These are phyloP conservation scores for Candida tibetensis DNA, from an alignment of 805 yeast genomes.

Conservation along the genomic window DNA sequence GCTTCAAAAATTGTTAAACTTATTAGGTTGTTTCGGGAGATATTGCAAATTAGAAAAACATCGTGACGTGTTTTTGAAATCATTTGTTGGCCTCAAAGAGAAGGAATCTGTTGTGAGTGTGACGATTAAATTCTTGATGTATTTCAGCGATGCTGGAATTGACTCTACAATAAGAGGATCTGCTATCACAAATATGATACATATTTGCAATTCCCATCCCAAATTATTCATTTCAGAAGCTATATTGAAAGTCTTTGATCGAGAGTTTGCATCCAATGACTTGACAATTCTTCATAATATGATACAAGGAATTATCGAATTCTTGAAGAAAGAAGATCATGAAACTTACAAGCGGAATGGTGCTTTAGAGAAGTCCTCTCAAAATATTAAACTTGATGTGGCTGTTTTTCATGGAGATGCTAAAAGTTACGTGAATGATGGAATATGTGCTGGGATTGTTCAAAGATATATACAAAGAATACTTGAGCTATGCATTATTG, in stretches of 20 bases:
- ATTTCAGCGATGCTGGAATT: constrained; percentile 43
- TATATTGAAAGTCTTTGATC: constrained; percentile 51
- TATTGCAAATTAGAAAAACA: constrained; percentile 58
- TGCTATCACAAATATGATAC: constrained; percentile 57
- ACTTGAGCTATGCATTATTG: constrained; percentile 46
- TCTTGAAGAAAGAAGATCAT: constrained; percentile 56
- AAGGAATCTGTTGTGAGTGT: constrained; percentile 58
- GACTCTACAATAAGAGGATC: constrained; percentile 40
- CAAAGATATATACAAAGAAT: constrained; percentile 57
- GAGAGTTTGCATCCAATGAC: constrained; percentile 40
- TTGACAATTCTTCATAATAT: constrained; percentile 48
- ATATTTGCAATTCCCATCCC: constrained; percentile 61
- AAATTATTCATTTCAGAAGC: constrained; percentile 60
- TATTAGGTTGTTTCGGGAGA: constrained; percentile 71
- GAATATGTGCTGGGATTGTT: constrained; percentile 69
- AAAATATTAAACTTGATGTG: constrained; percentile 37
- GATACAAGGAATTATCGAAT: constrained; percentile 54
- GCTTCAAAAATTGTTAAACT: constrained; percentile 53
- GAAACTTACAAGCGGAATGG: constrained; percentile 42
- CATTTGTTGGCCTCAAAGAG: constrained; percentile 42
- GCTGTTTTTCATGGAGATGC: constrained; percentile 54
- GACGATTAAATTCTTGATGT: constrained; percentile 55
- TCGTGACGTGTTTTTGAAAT: constrained; percentile 35
- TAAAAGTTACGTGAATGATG: constrained; percentile 53
- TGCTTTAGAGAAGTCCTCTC: constrained; percentile 33